phyloP scores from a whole-genome alignment of 2,329 filamentous ascomycete species.

The Apiospora malaysiana region DNA sequence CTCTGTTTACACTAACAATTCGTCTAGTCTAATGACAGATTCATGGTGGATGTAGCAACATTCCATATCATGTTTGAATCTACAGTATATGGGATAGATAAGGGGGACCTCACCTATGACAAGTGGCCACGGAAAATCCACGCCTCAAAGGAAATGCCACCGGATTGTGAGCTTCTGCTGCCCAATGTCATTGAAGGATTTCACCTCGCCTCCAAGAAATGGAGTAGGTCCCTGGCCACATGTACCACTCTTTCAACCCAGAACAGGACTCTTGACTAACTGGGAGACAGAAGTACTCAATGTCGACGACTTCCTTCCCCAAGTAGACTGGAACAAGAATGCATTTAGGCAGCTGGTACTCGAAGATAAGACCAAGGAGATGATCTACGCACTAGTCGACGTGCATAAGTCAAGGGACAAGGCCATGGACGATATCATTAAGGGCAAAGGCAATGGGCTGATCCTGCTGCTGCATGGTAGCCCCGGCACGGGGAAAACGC shows the following conservation, averaged over 20 bases:
- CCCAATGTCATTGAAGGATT: neutral
- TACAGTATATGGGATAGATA: too few relatives aligned
- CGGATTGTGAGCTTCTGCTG: neutral
- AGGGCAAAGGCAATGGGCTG: slow-evolving; percentile 23
- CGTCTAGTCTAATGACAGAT: neutral
- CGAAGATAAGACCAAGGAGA: slow-evolving; percentile 17
- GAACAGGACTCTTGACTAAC: neutral
- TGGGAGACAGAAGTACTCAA: neutral
- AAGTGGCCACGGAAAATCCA: slow-evolving; percentile 2
- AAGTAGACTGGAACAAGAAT: slow-evolving; percentile 21
- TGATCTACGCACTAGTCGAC: slow-evolving; percentile 20
- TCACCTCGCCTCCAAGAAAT: neutral
- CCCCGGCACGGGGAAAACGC: slow-evolving; percentile 22
- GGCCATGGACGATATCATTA: slow-evolving; percentile 16
- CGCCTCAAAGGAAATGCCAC: neutral
- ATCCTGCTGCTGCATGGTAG: slow-evolving; percentile 20
- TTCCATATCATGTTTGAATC: neutral
- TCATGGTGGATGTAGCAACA: slow-evolving; percentile 5
- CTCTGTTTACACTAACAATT: neutral
- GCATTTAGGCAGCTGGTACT: slow-evolving; percentile 20
- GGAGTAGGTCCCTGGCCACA: neutral
- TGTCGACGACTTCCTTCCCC: neutral
- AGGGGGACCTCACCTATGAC: neutral
- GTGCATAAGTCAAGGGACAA: slow-evolving; percentile 17
- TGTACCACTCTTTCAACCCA: too few relatives aligned